Percentiles rank a stretch among this genome's conserved stretches.
Conservation (phyloP, 345 rosid species). For the Euphorbia peplus region DNA sequence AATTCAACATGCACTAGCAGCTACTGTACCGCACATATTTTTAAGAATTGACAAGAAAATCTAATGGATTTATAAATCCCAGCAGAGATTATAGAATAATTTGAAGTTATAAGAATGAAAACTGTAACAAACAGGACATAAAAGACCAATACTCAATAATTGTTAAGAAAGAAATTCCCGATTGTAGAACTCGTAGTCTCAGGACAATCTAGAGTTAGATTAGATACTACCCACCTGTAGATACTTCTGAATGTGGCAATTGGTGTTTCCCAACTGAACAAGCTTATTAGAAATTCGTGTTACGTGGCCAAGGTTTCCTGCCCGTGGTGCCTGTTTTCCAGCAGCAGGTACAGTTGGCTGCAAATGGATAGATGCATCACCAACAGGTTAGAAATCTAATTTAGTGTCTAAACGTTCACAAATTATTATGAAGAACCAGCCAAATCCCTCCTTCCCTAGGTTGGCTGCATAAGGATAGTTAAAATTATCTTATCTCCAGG, state of each 20-base stretch:
- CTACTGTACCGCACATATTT: neutral
- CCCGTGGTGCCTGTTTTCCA: slow-evolving; percentile 73
- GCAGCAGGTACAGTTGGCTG: slow-evolving; percentile 77
- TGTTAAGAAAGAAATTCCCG: neutral
- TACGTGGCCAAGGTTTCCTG: slow-evolving; percentile 86
- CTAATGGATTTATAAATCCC: neutral
- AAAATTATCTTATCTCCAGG: neutral
- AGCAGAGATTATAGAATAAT: neutral
- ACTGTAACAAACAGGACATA: neutral
- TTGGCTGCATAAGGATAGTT: neutral
- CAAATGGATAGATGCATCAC: slow-evolving; percentile 19
- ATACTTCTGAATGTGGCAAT: slow-evolving; percentile 46
- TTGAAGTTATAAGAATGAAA: neutral
- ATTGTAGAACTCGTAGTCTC: neutral
- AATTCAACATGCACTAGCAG: neutral
- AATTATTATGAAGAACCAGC: neutral
- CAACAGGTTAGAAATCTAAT: neutral
- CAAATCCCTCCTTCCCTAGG: neutral
- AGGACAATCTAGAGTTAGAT: neutral
- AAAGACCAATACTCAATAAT: neutral
- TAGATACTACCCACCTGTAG: slow-evolving; percentile 61
- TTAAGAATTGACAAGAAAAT: neutral
- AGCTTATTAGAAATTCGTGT: slow-evolving; percentile 83
- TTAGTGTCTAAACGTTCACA: neutral
- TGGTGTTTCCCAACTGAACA: slow-evolving; percentile 65